These are phyloP conservation scores for Leishmania lainsoni DNA, from an alignment of 208 protist genomes.

Conservation along the genomic window DNA sequence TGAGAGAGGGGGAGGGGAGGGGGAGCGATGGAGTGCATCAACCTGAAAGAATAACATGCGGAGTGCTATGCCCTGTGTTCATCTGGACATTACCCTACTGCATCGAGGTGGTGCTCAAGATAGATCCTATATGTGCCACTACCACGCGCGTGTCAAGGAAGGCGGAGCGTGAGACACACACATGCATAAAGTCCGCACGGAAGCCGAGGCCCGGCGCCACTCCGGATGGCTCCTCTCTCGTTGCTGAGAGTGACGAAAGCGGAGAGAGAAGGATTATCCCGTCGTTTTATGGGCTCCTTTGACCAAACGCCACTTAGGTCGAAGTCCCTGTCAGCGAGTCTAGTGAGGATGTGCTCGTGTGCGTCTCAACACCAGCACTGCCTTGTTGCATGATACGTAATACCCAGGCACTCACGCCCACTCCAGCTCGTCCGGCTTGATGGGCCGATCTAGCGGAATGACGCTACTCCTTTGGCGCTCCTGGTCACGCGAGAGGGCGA, in stretches of 20 bases:
- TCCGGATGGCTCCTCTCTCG: neutral
- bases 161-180: neutral
- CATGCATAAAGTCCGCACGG: neutral
- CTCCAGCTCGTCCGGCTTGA: slow-evolving; percentile 87
- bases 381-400: neutral
- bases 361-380: neutral
- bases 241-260: neutral
- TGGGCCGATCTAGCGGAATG: slow-evolving; percentile 70
- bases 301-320: neutral
- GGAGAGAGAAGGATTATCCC: neutral
- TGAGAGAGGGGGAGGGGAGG: no score
- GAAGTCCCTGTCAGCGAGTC: no score
- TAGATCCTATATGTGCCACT: neutral
- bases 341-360: neutral
- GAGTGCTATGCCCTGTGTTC: no score
- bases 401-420: slow-evolving; percentile 48
- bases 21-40: no score
- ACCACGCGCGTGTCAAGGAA: neutral
- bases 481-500: slow-evolving; percentile 93
- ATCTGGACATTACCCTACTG: no score
- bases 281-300: neutral
- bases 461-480: slow-evolving; percentile 74
- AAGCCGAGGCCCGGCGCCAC: neutral
- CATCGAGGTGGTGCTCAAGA: no score
- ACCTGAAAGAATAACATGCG: no score